A percentile compares a stretch with the other conserved stretches of the same genome.
phyloP scores from a whole-genome alignment of 805 yeast species.

The Ogataea methanolica region DNA sequence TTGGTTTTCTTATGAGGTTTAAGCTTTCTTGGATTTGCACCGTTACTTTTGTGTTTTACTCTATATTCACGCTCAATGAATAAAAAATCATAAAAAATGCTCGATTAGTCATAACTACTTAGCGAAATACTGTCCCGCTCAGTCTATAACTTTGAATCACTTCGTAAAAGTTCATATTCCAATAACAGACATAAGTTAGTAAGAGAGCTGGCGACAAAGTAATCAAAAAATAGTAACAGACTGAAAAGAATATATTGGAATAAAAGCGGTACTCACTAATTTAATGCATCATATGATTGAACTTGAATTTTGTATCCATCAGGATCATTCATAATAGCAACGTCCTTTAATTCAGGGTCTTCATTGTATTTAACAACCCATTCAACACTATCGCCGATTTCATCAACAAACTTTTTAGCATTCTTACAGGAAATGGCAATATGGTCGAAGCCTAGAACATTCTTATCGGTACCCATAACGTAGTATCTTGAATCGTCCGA shows the following conservation, averaged over 20 bases:
- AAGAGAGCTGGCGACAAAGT: background rate
- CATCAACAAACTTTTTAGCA: conserved; percentile 52
- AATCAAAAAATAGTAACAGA: background rate
- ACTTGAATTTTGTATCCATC: conserved; percentile 87
- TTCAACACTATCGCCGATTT: conserved; percentile 42
- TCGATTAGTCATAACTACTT: too few species aligned
- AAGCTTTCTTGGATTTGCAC: too few species aligned
- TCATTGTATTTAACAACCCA: conserved; percentile 55
- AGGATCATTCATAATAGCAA: conserved; percentile 82
- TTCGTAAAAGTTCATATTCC: background rate
- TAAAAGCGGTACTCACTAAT: conserved; percentile 13
- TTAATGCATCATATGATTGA: conserved; percentile 25
- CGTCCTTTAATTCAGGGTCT: conserved; percentile 48
- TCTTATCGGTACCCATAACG: conserved; percentile 60
- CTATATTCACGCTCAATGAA: too few species aligned
- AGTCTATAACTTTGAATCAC: background rate
- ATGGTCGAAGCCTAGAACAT: conserved; percentile 82
- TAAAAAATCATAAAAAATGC: too few species aligned
- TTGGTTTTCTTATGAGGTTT: too few species aligned
- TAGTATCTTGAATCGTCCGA: conserved; percentile 69
- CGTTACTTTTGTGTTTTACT: too few species aligned
- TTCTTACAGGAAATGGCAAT: conserved; percentile 67
- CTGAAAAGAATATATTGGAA: background rate
- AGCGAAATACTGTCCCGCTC: too few species aligned
- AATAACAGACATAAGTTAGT: background rate